Evolutionary conservation across 768 basidiomycete species (phyloP), one percentile per base, ranked within the genome.

Genomic region (Candolleomyces aberdarensis): DNA sequence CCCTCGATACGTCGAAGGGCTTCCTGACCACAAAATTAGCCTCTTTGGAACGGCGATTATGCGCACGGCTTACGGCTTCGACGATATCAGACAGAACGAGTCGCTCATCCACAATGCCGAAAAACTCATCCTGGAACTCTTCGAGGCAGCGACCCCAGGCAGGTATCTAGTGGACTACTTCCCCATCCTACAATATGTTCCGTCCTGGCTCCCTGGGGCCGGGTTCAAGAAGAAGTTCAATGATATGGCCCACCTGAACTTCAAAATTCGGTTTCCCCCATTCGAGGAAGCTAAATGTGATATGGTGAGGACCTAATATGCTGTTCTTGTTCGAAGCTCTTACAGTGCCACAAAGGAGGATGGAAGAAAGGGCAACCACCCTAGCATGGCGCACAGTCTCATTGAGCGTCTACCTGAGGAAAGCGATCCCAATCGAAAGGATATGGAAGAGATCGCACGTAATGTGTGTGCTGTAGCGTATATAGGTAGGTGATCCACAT

Each of bases 141-240:
- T 61, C 59, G 52, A 65, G 59, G 57, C 72, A 61, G 64, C 65
- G 48, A 22, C 72, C 65, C 58, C 76, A 66, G 56, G 73, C 14
- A 40, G 64, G 43, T 69, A 66, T 47, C 31, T 73, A 6, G 66
- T 70, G 17, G 66, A 73, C 52, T 54, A 67, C 19, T 47, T 66
- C 53, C 71, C 65, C 11, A 29, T 65, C 22, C 58, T 79, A 50
- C 72, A 68, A 19, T 69, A 77, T 57, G 62, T 78, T 13, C 79
- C 79, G 0, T 50, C 59, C 0, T 81, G 78, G 78, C 59, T 79
- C 32, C 78, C 78, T 15, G 77, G 78, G 20, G 74, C 75, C 5
- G 69, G 67, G 1, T 79, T 76, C 68, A 67, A 74, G 58, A 72
- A 63, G 63, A 48, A 66, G 62, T 54, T 69, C 70, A 29, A 56